Base-by-base conservation (phyloP, 345 rosid genomes). In the Lumnitzera littorea region DNA sequence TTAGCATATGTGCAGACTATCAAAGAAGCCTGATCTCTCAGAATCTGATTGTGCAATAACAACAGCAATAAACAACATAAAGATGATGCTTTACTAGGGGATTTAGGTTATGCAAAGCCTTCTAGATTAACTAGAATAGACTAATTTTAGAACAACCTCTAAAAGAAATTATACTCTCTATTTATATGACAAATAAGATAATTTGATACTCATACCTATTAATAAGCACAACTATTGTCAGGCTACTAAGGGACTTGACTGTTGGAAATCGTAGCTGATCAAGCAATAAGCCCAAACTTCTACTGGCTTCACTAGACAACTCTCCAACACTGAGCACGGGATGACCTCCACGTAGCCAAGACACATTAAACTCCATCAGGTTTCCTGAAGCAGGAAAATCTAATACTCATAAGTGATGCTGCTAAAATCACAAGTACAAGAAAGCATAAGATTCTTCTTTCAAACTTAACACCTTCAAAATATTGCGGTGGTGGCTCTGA, bases 251-350 rank as follows among this genome's bases (percentile, higher is more conserved):
- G 70, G 91, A 82, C 64, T 79, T 90, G 57, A 89, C 91, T 24
- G 85, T 75, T 41, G 97, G 99, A 55, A 67, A 74, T 73, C 99
- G 80, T 66, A 94, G 96, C 77, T 82, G 97, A 82, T 94, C 99
- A 69, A 94, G 96, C 88, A 94, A 71, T 63, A 74, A 79, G 65
- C 76, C 87, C 82, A 94, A 71, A 61, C 69, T 82, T 72, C 79
- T 81, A 76, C 91, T 84, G 57, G 97, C 99, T 79, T 94, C 99
- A 67, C 83, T 69, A 24, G 99, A 86, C 68, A 94, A 75, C 73
- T 90, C 96, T 64, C 95, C 99, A 55, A 84, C 67, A 62, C 88
- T 86, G 62, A 94, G 80, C 50, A 86, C 62, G 72, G 97, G 91
- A 79, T 94, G 97, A 51, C 96, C 87, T 62, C 86, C 86, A 63